These are phyloP conservation scores for Fusarium sp. DNA, from an alignment of 2,329 filamentous ascomycete species.

Conservation along the genomic window DNA sequence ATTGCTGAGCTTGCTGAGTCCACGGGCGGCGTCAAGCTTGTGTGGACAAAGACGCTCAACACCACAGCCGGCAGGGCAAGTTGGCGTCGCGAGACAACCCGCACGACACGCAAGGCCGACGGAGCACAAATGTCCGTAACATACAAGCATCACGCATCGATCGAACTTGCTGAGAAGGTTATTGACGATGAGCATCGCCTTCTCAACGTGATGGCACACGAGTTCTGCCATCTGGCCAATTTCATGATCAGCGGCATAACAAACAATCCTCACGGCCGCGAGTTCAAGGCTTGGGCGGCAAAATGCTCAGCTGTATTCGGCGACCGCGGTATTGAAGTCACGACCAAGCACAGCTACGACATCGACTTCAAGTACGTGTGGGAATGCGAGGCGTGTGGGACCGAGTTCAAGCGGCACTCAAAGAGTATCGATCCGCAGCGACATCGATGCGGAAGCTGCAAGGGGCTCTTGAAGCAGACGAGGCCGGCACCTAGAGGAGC, in stretches of 20 bases:
- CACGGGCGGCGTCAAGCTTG: conserved; percentile 79
- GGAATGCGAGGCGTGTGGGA: conserved; percentile 78
- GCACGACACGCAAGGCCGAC: conserved; percentile 51
- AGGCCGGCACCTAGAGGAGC: conserved; percentile 76
- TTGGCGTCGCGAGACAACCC: conserved; percentile 75
- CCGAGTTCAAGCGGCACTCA: conserved; percentile 86
- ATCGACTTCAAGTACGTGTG: conserved; percentile 96
- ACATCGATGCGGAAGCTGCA: conserved; percentile 85
- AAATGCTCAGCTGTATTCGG: conserved; percentile 71
- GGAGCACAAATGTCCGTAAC: conserved; percentile 49
- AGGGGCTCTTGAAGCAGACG: conserved; percentile 78
- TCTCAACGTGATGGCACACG: conserved; percentile 93
- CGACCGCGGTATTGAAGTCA: conserved; percentile 79
- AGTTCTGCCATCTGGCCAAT: conserved; percentile 94
- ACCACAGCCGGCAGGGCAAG: conserved; percentile 84
- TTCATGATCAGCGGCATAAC: conserved; percentile 87
- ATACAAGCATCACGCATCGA: conserved; percentile 76
- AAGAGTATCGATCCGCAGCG: conserved; percentile 83
- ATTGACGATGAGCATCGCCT: conserved; percentile 84
- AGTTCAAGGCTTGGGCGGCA: conserved; percentile 83
- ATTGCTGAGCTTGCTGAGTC: conserved; percentile 71
- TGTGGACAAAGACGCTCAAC: conserved; percentile 85
- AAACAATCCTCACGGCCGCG: conserved; percentile 84
- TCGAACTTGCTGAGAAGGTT: conserved; percentile 91
- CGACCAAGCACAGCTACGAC: conserved; percentile 89